A percentile compares a stretch with the other conserved stretches of the same genome.
Evolutionary conservation across 208 protist species (phyloP).

Genomic region (Phytomonas sp.): DNA sequence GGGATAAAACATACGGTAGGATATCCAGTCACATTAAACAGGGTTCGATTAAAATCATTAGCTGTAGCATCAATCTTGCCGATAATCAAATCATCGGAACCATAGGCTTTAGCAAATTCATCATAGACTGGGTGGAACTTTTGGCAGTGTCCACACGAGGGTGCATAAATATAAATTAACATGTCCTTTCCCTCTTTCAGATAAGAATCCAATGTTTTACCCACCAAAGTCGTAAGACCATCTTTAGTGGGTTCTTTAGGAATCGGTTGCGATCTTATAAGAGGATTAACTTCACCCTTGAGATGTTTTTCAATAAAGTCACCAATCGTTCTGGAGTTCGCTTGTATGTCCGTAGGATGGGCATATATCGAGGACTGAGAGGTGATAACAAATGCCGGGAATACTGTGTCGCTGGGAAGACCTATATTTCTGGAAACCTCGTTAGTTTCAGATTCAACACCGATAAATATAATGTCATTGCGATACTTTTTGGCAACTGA

Average conservation of each 20-base stretch:
- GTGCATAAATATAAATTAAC: slow-evolving; percentile 93
- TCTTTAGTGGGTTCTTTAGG: slow-evolving; percentile 62
- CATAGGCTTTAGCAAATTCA: slow-evolving; percentile 41
- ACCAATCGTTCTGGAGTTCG: slow-evolving; percentile 35
- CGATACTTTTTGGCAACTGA: slow-evolving; percentile 63
- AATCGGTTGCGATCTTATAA: slow-evolving; percentile 43
- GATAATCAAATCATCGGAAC: slow-evolving; percentile 54
- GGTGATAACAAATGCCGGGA: slow-evolving; percentile 72
- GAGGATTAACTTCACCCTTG: slow-evolving; percentile 34
- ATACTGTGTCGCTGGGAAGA: slow-evolving; percentile 45
- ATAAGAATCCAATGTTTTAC: slow-evolving; percentile 44
- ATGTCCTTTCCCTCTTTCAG: slow-evolving; percentile 65
- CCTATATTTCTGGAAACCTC: slow-evolving; percentile 52
- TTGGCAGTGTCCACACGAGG: slow-evolving; percentile 96
- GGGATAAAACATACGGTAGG: slow-evolving; percentile 84
- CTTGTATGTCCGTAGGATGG: slow-evolving; percentile 27
- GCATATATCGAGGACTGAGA: slow-evolving; percentile 37
- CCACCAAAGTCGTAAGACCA: slow-evolving; percentile 80
- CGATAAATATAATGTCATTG: slow-evolving; percentile 61
- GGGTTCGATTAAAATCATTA: slow-evolving; percentile 41
- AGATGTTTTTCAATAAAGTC: slow-evolving; percentile 52
- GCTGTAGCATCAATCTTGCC: slow-evolving; percentile 74
- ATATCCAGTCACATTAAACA: slow-evolving; percentile 55
- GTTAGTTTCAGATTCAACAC: slow-evolving; percentile 65
- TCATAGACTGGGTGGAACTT: slow-evolving; percentile 83